Base-by-base conservation (phyloP, 2,329 filamentous ascomycete species). In the Microsporum audouinii region DNA sequence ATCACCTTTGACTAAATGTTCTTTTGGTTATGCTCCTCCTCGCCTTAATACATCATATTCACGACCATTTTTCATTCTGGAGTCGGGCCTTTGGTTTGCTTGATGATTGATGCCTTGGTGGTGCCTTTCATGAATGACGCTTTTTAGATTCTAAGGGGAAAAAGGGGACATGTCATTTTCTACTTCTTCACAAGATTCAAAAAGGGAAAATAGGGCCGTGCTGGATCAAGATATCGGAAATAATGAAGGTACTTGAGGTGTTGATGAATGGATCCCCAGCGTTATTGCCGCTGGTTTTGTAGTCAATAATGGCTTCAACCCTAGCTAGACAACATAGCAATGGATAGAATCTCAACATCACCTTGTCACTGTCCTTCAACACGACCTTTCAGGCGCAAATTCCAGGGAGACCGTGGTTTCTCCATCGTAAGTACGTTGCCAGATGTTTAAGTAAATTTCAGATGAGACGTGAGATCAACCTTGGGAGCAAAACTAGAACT, bases 1-100 rank as follows among this genome's bases (percentile, higher is more conserved):
- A 88, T 89, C 71, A 81, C 84, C 55, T 88, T 88, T 68, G 85
- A 88, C 64, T 83, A 80, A 67, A 49, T 38, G 14, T 12, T 55
- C 7, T n/a, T n/a, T 14, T 10, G 31, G 6, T n/a, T 55, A 7
- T 8, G 14, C 29, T n/a, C n/a, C 51, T 29, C 33, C 17, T 36
- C 31, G 14, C 31, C 14, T 55, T 23, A 12, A 55, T 36, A 31
- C 5, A 55, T 34, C 31, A 36, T 55, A 8, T 23, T 34, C 31
- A 53, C 14, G 51, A 38, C 39, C 39, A 17, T 31, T 23, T 55
- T 55, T 36, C 14, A 31, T 34, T 55, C n/a, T 55, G 51, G 51
- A 55, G 31, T 23, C 31, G 51, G 23, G 31, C 51, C 51, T n/a
- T 23, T 55, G 51, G 31, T 55, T 34, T 38, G 31, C 29, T 55